A percentile compares a stretch with the other conserved stretches of the same genome.
phyloP scores from a whole-genome alignment of 1,139 yeast species.

The Saccharomycopsis phalli region DNA sequence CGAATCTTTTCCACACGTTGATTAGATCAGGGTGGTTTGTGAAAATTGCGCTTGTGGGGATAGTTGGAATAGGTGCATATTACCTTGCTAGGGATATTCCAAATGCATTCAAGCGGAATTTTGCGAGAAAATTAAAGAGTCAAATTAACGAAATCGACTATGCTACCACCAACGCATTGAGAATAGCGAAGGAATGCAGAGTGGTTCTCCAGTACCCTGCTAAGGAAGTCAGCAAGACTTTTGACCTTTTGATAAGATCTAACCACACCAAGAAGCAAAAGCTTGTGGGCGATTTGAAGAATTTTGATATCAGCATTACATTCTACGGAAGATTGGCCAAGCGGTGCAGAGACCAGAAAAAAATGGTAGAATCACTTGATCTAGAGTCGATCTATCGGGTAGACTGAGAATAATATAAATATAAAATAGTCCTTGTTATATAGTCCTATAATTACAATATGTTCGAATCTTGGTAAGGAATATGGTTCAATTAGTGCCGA shows the following conservation, averaged over 20 bases:
- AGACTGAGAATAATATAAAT: too few relatives aligned
- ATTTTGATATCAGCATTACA: conserved; percentile 47
- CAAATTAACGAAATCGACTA: conserved; percentile 65
- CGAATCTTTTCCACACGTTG: conserved; percentile 3
- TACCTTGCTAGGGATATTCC: conserved; percentile 77
- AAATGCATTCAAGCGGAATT: conserved; percentile 76
- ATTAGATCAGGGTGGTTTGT: conserved; percentile 12
- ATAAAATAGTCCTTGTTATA: too few relatives aligned
- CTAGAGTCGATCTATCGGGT: conserved; percentile 13
- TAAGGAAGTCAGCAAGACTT: conserved; percentile 70
- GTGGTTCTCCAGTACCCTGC: conserved; percentile 76
- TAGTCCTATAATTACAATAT: too few relatives aligned
- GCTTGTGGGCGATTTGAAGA: conserved; percentile 43
- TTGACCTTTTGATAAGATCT: conserved; percentile 63
- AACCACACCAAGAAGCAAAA: conserved; percentile 52
- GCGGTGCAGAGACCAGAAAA: conserved; percentile 40
- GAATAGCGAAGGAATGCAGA: conserved; percentile 77
- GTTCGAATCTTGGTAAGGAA: conserved; percentile 20
- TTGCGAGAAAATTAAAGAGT: conserved; percentile 59
- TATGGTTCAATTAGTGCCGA: conserved; percentile 13
- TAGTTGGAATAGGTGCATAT: conserved; percentile 50
- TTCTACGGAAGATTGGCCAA: conserved; percentile 51
- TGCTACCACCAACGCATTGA: conserved; percentile 63
- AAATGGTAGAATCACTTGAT: conserved; percentile 33
- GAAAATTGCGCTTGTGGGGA: conserved; percentile 34